Evolutionary conservation across 2,329 filamentous ascomycete genomes (phyloP).

Genomic region (Diplodia corticola): DNA sequence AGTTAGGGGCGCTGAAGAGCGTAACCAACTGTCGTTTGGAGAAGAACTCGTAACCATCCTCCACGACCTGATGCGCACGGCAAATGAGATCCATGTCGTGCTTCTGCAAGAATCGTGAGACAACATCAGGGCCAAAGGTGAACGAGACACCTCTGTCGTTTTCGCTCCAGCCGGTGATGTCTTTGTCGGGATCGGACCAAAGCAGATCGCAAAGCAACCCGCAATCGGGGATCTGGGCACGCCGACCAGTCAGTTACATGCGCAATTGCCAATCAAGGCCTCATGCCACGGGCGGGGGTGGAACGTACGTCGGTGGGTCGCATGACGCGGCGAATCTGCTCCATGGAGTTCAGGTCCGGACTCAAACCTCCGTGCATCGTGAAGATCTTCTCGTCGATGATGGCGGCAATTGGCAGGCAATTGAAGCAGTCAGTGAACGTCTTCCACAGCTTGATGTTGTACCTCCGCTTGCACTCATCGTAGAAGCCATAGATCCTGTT

Average conservation of each 20-base stretch:
- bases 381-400: slow-evolving; percentile 99
- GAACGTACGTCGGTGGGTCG: slow-evolving; percentile 91
- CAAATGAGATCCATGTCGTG: slow-evolving; percentile 99
- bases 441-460: slow-evolving; percentile 99
- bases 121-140: slow-evolving; percentile 96
- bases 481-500: slow-evolving; percentile 99
- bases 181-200: slow-evolving; percentile 99
- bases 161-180: slow-evolving; percentile 98
- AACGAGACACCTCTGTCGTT: slow-evolving; percentile 98
- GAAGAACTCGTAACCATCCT: slow-evolving; percentile 99
- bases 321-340: slow-evolving; percentile 99
- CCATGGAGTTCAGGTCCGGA: slow-evolving; percentile 98
- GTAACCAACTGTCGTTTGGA: slow-evolving; percentile 97
- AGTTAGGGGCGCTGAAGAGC: slow-evolving; percentile 96
- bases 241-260: slow-evolving; percentile 39
- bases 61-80: slow-evolving; percentile 96
- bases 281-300: background rate
- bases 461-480: slow-evolving; percentile 98
- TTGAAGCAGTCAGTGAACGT: slow-evolving; percentile 99
- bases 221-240: slow-evolving; percentile 90
- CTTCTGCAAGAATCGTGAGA: slow-evolving; percentile 96
- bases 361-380: slow-evolving; percentile 98
- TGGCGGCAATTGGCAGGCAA: slow-evolving; percentile 94
- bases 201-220: slow-evolving; percentile 95
- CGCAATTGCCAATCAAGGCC: slow-evolving; percentile 23